Conservation (phyloP, 371 early-diverging fungal genomes). For the Parasitella parasitica region DNA sequence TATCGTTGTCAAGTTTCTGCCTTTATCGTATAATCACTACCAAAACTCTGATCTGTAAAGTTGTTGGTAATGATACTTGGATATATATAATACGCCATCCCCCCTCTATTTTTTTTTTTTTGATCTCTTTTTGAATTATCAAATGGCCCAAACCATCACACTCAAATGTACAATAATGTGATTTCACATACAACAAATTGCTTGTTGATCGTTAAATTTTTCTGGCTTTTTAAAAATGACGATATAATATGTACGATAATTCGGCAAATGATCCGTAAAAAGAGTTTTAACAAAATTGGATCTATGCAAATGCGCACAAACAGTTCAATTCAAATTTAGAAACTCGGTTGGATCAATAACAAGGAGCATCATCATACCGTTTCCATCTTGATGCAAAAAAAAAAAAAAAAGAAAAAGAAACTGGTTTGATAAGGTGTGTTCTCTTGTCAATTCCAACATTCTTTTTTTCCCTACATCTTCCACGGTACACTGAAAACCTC, state of each 20-base stretch:
- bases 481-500: not conserved
- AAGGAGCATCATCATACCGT: not conserved
- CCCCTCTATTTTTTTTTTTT: not conserved
- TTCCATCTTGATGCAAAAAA: too few species aligned
- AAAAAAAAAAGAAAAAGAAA: too few species aligned
- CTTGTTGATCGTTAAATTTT: conserved; percentile 1
- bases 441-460: not conserved
- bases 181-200: not conserved
- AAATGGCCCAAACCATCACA: not conserved
- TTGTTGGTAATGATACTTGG: not conserved
- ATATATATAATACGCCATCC: not conserved
- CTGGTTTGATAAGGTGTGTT: too few species aligned
- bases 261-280: not conserved
- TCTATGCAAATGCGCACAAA: conserved; percentile 3
- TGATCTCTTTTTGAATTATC: not conserved
- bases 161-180: not conserved
- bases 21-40: not conserved
- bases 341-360: conserved; percentile 4
- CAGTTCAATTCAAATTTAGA: conserved; percentile 1
- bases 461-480: not conserved
- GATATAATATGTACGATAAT: not conserved
- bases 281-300: not conserved
- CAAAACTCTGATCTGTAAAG: not conserved
- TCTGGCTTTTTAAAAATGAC: not conserved
- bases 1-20: not conserved